These are phyloP conservation scores for Boletus pseudopeckii DNA, from an alignment of 768 basidiomycete genomes.

Conservation along the genomic window DNA sequence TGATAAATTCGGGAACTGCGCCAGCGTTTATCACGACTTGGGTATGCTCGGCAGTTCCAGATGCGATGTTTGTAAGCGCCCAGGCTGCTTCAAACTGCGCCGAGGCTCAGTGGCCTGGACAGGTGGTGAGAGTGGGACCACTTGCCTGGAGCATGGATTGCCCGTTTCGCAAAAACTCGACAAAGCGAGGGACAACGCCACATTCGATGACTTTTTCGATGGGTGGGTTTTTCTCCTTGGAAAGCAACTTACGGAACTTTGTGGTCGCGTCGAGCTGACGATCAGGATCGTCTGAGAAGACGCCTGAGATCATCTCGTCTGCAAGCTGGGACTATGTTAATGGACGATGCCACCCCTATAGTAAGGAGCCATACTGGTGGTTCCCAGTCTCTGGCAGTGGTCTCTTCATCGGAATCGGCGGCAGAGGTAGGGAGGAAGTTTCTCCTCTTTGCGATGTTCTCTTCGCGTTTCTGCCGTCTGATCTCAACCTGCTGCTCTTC, in stretches of 20 bases:
- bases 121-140: constrained; percentile 8
- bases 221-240: constrained; percentile 99
- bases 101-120: constrained; percentile 7
- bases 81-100: constrained; percentile 92
- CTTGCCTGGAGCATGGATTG: constrained; percentile 82
- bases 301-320: constrained; percentile 89
- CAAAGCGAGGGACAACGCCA: constrained; percentile 95
- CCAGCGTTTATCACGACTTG: constrained; percentile 94
- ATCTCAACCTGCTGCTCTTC: constrained; percentile 99
- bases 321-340: constrained; percentile 51
- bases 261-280: constrained; percentile 96
- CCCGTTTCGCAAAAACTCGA: constrained; percentile 82
- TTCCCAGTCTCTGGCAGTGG: constrained; percentile 66
- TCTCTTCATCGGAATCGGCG: constrained; percentile 91
- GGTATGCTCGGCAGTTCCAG: constrained; percentile 97
- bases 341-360: constrained; percentile 2
- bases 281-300: constrained; percentile 89
- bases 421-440: constrained; percentile 79
- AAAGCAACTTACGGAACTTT: constrained; percentile 96
- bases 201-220: constrained; percentile 98
- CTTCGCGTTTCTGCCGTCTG: constrained; percentile 95
- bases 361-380: constrained; percentile 51
- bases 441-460: constrained; percentile 96
- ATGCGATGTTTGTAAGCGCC: constrained; percentile 97
- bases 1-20: constrained; percentile 97